Conservation (phyloP, 768 basidiomycete genomes). For the Dioszegia aurantiaca region DNA sequence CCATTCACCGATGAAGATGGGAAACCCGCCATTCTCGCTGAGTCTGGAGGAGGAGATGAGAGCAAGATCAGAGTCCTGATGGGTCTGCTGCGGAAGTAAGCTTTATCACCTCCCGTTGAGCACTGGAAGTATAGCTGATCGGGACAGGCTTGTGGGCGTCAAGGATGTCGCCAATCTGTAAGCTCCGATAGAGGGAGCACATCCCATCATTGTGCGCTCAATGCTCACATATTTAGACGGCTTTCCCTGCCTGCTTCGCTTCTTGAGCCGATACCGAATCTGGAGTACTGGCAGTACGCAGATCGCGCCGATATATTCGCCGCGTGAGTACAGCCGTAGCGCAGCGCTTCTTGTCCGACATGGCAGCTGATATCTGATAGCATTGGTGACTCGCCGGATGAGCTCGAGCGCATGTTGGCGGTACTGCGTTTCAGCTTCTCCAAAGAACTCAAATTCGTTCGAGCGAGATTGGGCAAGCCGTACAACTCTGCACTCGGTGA, state of each 20-base stretch:
- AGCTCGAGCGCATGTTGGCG: conserved; percentile 93
- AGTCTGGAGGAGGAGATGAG: conserved; percentile 62
- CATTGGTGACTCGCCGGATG: conserved; percentile 85
- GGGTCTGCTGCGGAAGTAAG: conserved; percentile 79
- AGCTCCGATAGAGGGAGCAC: conserved; percentile 53
- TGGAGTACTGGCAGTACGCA: conserved; percentile 93
- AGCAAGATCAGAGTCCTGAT: conserved; percentile 93
- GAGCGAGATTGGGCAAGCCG: conserved; percentile 90
- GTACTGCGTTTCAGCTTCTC: conserved; percentile 82
- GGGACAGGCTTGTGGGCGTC: conserved; percentile 64
- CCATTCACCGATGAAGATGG: conserved; percentile 44
- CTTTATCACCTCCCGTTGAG: not conserved
- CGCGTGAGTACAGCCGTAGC: conserved; percentile 70
- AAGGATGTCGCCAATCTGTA: conserved; percentile 94
- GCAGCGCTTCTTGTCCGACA: not conserved
- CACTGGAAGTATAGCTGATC: not conserved
- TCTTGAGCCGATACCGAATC: conserved; percentile 88
- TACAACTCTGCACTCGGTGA: conserved; percentile 53
- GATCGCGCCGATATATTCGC: conserved; percentile 88
- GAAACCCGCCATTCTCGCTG: conserved; percentile 45
- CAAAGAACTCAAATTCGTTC: conserved; percentile 89
- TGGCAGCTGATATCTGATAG: conserved; percentile 54
- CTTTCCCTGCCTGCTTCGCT: conserved; percentile 88
- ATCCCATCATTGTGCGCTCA: too few species aligned
- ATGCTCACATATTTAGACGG: conserved; percentile 60